A percentile compares a stretch with the other conserved stretches of the same genome.
Evolutionary conservation across 345 rosid genomes (phyloP).

Genomic region (Brassica carinata): DNA sequence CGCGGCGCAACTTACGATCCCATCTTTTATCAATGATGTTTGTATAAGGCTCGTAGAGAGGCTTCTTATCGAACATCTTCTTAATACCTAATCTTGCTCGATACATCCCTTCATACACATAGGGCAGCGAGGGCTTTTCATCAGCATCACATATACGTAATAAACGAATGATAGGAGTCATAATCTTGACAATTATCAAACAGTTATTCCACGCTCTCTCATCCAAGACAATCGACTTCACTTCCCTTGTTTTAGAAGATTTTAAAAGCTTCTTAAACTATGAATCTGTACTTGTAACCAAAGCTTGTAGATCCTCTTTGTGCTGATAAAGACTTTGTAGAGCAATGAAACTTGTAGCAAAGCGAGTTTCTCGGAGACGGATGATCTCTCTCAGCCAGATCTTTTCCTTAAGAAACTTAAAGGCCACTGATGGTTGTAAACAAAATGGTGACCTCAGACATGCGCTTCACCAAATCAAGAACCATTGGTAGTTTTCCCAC

Average conservation of each 20-base stretch:
- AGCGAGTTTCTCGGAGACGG: not conserved
- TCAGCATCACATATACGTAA: not conserved
- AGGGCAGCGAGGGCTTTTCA: not conserved
- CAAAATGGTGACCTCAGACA: not conserved
- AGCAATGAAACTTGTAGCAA: not conserved
- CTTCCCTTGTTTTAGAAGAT: not conserved
- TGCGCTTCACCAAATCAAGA: not conserved
- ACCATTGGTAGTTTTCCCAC: not conserved
- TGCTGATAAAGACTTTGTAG: not conserved
- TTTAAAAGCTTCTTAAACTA: not conserved
- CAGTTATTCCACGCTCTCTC: not conserved
- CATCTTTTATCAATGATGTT: not conserved
- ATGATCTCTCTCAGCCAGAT: not conserved
- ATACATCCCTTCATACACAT: not conserved
- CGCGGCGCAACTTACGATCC: not conserved
- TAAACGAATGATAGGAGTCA: not conserved
- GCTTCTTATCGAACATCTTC: not conserved
- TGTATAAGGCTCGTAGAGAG: not conserved
- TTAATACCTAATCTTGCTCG: not conserved
- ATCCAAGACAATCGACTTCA: not conserved
- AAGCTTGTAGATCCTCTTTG: not conserved
- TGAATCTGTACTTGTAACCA: not conserved
- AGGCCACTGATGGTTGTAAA: not conserved
- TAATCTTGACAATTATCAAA: not conserved
- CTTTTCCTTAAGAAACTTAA: not conserved